Evolutionary conservation across 495 filamentous ascomycete genomes (phyloP), one percentile per base, ranked within the genome.

Genomic region (Aspergillus incahuasiensis): DNA sequence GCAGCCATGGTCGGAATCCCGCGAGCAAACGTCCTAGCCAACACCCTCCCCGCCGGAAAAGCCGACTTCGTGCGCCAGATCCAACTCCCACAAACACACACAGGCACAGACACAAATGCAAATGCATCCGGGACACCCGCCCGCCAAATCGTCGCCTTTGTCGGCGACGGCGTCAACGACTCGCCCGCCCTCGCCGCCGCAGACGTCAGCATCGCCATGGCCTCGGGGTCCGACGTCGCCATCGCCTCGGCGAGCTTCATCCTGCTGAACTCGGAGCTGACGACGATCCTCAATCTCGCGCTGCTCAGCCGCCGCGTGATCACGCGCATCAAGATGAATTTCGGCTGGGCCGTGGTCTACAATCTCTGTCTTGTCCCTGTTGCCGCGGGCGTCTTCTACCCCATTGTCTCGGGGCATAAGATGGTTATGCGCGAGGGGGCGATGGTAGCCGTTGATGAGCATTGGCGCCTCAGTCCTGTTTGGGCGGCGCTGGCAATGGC

Each of bases 401-500:
- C 89, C 0, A 74, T 90, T 42, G 68, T 72, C 11, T 79, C 69
- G 45, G 68, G 70, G 6, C 79, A 82, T 20, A 64, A 66, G 22
- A 79, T 85, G 40, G 68, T 61, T 5, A 60, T 50, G 42, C 39
- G 61, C 9, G 64, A 61, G 8, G 45, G 53, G 54, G 60, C 64
- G 16, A 53, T 55, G 38, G 49, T 69, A 1, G 65, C 55, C 20
- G 61, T 69, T 18, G 54, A 70, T 59, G 64, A 63, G 45, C 74
- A 77, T 34, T 75, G 72, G 70, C 68, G 85, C 41, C 64, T 95
- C 30, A 84, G 87, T 62, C 91, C 90, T 0, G 90, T 90, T 8
- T 95, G 90, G 90, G 90, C 90, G 12, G 85, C 82, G 35, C 67
- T 92, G 57, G 91, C 91, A 1, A 96, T 96, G 91, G 91, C 91